Conservation (phyloP, 2,329 filamentous ascomycete genomes). For the Xylariaceae sp. region DNA sequence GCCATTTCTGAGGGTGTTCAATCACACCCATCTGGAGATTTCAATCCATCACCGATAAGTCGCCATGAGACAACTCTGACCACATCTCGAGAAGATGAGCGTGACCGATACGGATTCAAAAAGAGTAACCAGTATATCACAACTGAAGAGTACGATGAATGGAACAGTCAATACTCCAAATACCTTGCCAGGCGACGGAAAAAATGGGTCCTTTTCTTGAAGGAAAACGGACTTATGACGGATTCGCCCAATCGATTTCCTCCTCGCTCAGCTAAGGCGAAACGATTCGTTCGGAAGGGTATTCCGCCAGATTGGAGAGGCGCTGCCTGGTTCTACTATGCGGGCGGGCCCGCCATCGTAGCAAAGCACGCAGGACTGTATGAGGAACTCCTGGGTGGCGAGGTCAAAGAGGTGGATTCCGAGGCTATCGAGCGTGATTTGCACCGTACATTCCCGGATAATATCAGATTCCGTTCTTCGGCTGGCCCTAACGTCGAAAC, state of each 20-base stretch:
- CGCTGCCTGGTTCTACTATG: slow-evolving; percentile 96
- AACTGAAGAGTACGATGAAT: slow-evolving; percentile 71
- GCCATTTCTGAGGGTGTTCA: not conserved
- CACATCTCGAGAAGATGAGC: slow-evolving; percentile 46
- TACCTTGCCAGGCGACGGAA: slow-evolving; percentile 68
- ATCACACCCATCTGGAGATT: not conserved
- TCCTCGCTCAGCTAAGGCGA: slow-evolving; percentile 72
- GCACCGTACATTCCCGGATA: slow-evolving; percentile 91
- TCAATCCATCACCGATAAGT: slow-evolving; percentile 18
- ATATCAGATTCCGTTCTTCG: slow-evolving; percentile 75
- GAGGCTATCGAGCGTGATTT: slow-evolving; percentile 93
- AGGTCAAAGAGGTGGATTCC: slow-evolving; percentile 65
- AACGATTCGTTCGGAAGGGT: slow-evolving; percentile 85
- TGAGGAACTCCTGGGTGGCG: slow-evolving; percentile 57
- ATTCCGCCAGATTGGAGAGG: slow-evolving; percentile 91
- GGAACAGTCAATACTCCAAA: slow-evolving; percentile 68
- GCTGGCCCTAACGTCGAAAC: slow-evolving; percentile 31
- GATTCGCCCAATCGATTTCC: slow-evolving; percentile 73
- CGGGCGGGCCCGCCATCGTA: slow-evolving; percentile 75
- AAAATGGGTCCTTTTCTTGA: slow-evolving; percentile 78
- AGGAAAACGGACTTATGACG: slow-evolving; percentile 67
- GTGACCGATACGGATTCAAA: slow-evolving; percentile 88
- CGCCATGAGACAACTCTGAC: slow-evolving; percentile 30
- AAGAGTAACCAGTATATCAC: slow-evolving; percentile 78
- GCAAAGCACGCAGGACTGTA: slow-evolving; percentile 74